Evolutionary conservation across 768 basidiomycete species (phyloP), one percentile per base, ranked within the genome.

Genomic region (Russula sp.): DNA sequence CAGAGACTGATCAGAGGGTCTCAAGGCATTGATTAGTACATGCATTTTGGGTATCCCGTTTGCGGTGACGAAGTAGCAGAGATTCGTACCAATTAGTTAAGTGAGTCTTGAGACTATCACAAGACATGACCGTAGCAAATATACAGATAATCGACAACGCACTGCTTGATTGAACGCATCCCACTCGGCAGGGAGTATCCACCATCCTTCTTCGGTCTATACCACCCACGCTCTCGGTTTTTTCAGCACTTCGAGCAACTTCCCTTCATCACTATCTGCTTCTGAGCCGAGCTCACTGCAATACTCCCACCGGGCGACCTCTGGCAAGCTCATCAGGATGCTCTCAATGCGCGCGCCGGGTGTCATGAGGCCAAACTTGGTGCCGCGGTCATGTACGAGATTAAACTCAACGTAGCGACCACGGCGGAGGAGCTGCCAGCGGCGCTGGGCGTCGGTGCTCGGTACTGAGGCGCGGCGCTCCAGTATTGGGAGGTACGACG

Each of bases 351-450:
- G 73, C 38, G 84, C 76, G 9, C 83, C 82, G 5, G 84, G 86
- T 16, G 83, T 81, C 61, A 73, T 74, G 52, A 87, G 73, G 10
- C 83, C 84, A 63, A 85, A 87, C 70, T 83, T 85, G 18, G 86
- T 86, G 5, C 85, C 87, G 43, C 86, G 75, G 69, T 87, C 85
- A 68, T 82, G 77, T n/a, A 85, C 79, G 59, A 88, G 74, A 71
- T 83, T 86, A 73, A 87, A 99, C 73, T 99, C 96, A 55, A 96
- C 96, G 70, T 98, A 96, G 64, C 95, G 81, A 1, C 95, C 95
- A 29, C 95, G 78, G 45, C 97, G 80, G 32, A 99, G 68, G 58
- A 96, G 82, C 73, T 98, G 96, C 97, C 97, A 99, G 53, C 95
- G 80, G 51, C 93, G 82, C 64, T 91, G 78, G 35, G 79, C 75